Evolutionary conservation across 2,329 filamentous ascomycete genomes (phyloP).

Genomic region (Aspergillus transmontanensis): DNA sequence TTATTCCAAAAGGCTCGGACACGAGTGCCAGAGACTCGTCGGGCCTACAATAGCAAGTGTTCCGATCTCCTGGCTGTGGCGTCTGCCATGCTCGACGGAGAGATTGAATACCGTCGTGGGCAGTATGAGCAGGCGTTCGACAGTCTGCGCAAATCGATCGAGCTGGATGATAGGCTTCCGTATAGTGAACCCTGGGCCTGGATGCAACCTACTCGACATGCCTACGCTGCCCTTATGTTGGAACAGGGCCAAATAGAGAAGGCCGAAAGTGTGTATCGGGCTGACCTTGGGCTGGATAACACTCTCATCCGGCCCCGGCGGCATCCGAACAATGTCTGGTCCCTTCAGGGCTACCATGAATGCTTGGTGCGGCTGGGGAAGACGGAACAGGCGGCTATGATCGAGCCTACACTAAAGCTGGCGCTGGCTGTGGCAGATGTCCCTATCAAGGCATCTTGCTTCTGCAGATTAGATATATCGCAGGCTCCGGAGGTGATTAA

Average conservation of each 20-base stretch:
- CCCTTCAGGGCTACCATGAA: no score
- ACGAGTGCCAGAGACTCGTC: conserved; percentile 60
- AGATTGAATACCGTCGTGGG: conserved; percentile 67
- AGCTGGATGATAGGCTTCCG: conserved; percentile 62
- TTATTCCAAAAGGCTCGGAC: conserved; percentile 56
- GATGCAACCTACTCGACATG: conserved; percentile 74
- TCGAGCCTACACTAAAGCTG: conserved; percentile 51
- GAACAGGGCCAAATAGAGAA: conserved; percentile 63
- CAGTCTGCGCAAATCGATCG: conserved; percentile 58
- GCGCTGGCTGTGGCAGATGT: conserved; percentile 62
- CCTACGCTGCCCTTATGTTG: conserved; percentile 67
- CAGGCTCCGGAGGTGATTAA: conserved; percentile 11
- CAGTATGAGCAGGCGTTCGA: conserved; percentile 61
- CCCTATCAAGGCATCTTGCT: conserved; percentile 41
- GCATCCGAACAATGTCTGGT: no score
- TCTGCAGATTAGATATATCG: conserved; percentile 27
- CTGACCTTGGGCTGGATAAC: no score
- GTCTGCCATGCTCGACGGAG: conserved; percentile 67
- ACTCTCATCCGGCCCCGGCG: no score
- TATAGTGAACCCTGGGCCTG: conserved; percentile 77
- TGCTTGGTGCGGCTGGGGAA: conserved; percentile 43
- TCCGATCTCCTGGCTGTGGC: conserved; percentile 65
- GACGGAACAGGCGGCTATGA: conserved; percentile 46
- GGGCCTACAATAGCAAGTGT: conserved; percentile 68
- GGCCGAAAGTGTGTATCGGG: conserved; percentile 25